Base-by-base conservation (phyloP, 2,329 filamentous ascomycete species). In the Fonsecaea monophora region DNA sequence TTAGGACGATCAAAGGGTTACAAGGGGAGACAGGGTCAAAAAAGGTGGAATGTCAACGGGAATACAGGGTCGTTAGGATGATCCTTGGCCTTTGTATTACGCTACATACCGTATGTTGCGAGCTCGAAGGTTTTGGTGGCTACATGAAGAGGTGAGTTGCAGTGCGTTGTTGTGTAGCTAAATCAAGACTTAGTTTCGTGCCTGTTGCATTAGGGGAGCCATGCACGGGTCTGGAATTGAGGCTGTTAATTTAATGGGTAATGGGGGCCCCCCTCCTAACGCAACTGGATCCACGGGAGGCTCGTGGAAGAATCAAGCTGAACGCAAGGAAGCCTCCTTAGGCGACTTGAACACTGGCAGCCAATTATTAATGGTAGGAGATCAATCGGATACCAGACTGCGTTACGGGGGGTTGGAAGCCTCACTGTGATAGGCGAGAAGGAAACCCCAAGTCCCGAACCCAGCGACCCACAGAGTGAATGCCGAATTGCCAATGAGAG, bases 121-220 rank as follows among this genome's bases (percentile, higher is more conserved):
- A 50, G 4, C 18, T 21, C 18, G 18, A 50, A 50, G 18, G 45
- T 50, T 50, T 50, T 18, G 40, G 38, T 42, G 38, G 38, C 38
- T 42, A 15, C 38, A 37, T 10, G 18, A 9, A 50, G 45, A 50
- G 18, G 21, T 50, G 15, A 25, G 4, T 50, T 7, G 21, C 18
- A 50, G 45, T 50, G 45, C 45, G 40, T 45, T 21, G 40, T 21
- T 45, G 40, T 45, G 40, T 45, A 18, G 40, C 40, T 45, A 45
- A 45, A 45, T 45, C 40, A 25, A 25, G 45, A 12, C 45, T 50
- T 50, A 50, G 45, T 25, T 18, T 50, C 3, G 7, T 50, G 45
- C 45, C 45, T 25, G 21, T 25, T 50, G 45, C 45, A 50, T 50
- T 50, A 50, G 45, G 45, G 45, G 12, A n/a, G 15, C 35, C 40